These are phyloP conservation scores for Letharia lupina DNA, from an alignment of 495 filamentous ascomycete genomes.

Conservation along the genomic window DNA sequence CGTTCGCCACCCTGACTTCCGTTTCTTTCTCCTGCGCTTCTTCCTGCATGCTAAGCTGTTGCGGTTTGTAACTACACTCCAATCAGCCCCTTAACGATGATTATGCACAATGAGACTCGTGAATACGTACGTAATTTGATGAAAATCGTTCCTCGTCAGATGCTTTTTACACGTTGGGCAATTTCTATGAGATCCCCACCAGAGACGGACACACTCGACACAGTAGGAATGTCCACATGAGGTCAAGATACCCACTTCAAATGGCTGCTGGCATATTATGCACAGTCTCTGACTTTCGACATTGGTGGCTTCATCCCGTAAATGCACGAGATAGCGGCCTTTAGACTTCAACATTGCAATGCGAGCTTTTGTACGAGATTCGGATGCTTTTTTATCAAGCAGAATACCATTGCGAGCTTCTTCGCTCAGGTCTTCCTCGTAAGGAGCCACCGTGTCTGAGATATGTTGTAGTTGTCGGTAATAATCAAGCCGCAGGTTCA, in stretches of 20 bases:
- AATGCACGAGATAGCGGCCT: slow-evolving; percentile 59
- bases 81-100: neutral
- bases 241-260: slow-evolving; percentile 76
- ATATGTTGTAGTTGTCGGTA: slow-evolving; percentile 83
- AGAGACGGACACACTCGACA: slow-evolving; percentile 69
- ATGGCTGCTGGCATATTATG: slow-evolving; percentile 67
- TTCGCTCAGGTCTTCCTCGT: slow-evolving; percentile 49
- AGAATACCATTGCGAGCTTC: slow-evolving; percentile 35
- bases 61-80: slow-evolving; percentile 51
- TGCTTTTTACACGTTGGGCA: slow-evolving; percentile 73
- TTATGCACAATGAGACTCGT: neutral
- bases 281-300: slow-evolving; percentile 54
- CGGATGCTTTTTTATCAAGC: slow-evolving; percentile 40
- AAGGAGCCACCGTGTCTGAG: slow-evolving; percentile 74
- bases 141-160: slow-evolving; percentile 54
- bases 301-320: slow-evolving; percentile 49
- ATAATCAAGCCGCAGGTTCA: slow-evolving; percentile 77
- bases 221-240: slow-evolving; percentile 88
- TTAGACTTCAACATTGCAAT: slow-evolving; percentile 57
- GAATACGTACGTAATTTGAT: slow-evolving; percentile 56
- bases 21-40: slow-evolving; percentile 38
- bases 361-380: slow-evolving; percentile 36
- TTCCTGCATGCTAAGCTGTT: slow-evolving; percentile 58
- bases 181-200: slow-evolving; percentile 56
- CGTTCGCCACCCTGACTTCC: neutral